Percentiles rank a stretch among this genome's conserved stretches.
Evolutionary conservation across 805 yeast genomes (phyloP).

Genomic region (Danielia reshetovae): DNA sequence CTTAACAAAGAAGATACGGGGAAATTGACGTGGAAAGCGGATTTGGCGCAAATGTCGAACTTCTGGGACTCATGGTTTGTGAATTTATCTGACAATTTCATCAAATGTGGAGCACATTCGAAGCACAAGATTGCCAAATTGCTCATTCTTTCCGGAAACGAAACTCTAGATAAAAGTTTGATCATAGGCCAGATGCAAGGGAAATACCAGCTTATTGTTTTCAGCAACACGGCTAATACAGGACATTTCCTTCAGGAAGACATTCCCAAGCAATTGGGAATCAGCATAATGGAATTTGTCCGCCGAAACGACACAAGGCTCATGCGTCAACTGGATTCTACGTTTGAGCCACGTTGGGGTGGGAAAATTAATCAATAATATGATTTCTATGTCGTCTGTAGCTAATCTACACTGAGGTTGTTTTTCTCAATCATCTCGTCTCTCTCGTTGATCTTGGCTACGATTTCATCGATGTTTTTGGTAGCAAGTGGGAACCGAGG

Average conservation of each 20-base stretch:
- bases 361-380: constrained; percentile 22
- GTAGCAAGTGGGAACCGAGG: constrained; percentile 90
- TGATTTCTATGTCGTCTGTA: not conserved
- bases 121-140: constrained; percentile 51
- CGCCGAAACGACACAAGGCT: constrained; percentile 41
- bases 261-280: constrained; percentile 62
- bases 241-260: constrained; percentile 98
- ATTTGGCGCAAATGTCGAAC: constrained; percentile 54
- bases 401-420: constrained; percentile 45
- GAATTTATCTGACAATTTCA: constrained; percentile 54
- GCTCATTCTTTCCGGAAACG: constrained; percentile 83
- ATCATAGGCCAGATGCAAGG: constrained; percentile 99
- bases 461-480: constrained; percentile 79
- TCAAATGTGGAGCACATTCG: constrained; percentile 22
- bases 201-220: constrained; percentile 81
- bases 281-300: constrained; percentile 48
- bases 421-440: constrained; percentile 21
- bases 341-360: constrained; percentile 37
- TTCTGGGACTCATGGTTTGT: constrained; percentile 86
- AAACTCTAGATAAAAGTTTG: constrained; percentile 75
- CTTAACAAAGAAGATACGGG: constrained; percentile 26
- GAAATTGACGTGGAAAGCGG: constrained; percentile 55
- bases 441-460: constrained; percentile 49
- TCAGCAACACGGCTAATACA: constrained; percentile 47
- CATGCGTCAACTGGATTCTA: constrained; percentile 26